A percentile compares a stretch with the other conserved stretches of the same genome.
phyloP scores from a whole-genome alignment of 2,329 filamentous ascomycete genomes.

The Kalmusia sp. region DNA sequence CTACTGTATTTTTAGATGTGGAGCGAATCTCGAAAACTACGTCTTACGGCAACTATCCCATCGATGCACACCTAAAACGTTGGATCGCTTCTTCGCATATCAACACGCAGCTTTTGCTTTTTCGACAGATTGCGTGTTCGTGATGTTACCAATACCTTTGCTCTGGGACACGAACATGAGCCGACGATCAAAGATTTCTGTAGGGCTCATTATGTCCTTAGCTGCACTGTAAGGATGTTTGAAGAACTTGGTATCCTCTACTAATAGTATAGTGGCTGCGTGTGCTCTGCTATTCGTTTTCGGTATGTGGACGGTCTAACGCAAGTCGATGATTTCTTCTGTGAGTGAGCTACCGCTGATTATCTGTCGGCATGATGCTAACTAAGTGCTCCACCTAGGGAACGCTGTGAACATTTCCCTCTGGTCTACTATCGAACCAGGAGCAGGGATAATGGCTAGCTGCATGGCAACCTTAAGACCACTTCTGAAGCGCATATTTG shows the following conservation, averaged over 20 bases:
- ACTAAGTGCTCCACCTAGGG: conserved; percentile 28
- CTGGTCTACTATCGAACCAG: conserved; percentile 37
- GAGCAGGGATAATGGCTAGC: conserved; percentile 51
- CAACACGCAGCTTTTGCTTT: conserved; percentile 39
- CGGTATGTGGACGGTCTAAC: conserved; percentile 52
- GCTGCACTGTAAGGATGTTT: conserved; percentile 35
- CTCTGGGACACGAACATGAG: conserved; percentile 65
- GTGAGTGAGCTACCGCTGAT: conserved; percentile 26
- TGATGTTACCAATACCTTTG: conserved; percentile 52
- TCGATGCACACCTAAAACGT: conserved; percentile 50
- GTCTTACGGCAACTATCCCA: conserved; percentile 41
- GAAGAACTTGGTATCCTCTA: neutral
- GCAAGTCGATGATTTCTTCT: conserved; percentile 54
- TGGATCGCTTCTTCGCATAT: conserved; percentile 62
- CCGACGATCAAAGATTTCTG: conserved; percentile 57
- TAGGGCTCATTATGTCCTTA: conserved; percentile 62
- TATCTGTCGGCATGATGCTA: neutral
- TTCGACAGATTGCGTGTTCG: conserved; percentile 40
- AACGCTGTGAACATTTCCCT: conserved; percentile 56
- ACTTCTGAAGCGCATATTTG: conserved; percentile 39
- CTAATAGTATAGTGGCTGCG: conserved; percentile 54
- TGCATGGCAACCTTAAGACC: conserved; percentile 58
- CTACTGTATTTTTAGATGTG: conserved; percentile 61
- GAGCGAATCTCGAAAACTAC: conserved; percentile 34
- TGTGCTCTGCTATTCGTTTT: conserved; percentile 61